Evolutionary conservation across 2,329 filamentous ascomycete genomes (phyloP), one percentile per base, ranked within the genome.

Genomic region (Immersiporthe knoxdaviesiana): DNA sequence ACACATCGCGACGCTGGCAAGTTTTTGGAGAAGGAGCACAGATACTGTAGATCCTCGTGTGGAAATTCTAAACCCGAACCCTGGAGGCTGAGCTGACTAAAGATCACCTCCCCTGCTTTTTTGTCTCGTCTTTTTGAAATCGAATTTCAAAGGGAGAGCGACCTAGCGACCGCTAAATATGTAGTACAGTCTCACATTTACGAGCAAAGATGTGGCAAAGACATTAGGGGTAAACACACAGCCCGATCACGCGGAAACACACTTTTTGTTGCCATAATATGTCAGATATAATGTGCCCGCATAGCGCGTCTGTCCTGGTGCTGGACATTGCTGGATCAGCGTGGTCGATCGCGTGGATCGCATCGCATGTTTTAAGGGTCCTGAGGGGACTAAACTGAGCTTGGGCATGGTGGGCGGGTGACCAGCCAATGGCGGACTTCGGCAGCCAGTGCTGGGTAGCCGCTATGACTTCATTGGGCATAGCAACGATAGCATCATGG

Each of bases 391-490:
- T 35, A 37, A 3, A 30, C 21, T n/a, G 47, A 16, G 21, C 62
- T 24, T 4, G 30, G n/a, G 44, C 6, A 37, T 64, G 32, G 61
- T 37, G 14, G n/a, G n/a, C 59, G 27, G 6, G n/a, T 24, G 61
- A 32, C 24, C 11, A 27, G 24, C 62, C 62, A 64, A 64, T 64
- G 21, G 24, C 47, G 32, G 62, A 12, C 62, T 12, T 12, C 8
- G 37, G 59, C 59, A 44, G 59, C 7, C n/a, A 10, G 30, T 54
- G 11, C 44, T 35, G 18, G 30, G 35, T 47, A 27, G 8, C 21
- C 62, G 24, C 21, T 39, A 64, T 39, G 44, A 39, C 44, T 24
- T 39, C 62, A 64, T 54, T 54, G 16, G 62, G 62, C 62, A 39
- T 35, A 18, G 47, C 47, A 14, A 44, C 24, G 27, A 18, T 24